Evolutionary conservation across 2,329 filamentous ascomycete genomes (phyloP), one percentile per base, ranked within the genome.

Genomic region (Ascomycota sp.): DNA sequence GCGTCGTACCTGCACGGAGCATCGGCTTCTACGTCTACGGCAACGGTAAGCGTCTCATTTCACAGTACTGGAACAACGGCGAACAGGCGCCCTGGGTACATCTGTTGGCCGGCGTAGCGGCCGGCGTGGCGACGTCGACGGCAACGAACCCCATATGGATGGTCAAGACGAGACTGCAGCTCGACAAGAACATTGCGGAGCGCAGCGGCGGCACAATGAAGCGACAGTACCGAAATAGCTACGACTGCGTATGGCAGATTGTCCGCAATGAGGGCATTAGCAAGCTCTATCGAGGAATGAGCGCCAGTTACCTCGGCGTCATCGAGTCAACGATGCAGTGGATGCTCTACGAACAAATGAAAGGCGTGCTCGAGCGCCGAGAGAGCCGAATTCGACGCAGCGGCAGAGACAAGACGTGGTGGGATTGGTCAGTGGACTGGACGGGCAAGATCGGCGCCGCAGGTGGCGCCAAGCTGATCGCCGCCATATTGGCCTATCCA

Each of bases 111-210:
- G 85, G 79, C 5, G 70, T 78, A 2, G 62, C 66, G 11, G 83
- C 85, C 1, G 85, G 85, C 2, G 68, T 94, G 26, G 74, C 75
- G 6, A 94, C 86, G 0, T 80, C 80, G 28, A 94, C 86, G 1
- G 80, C 77, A 15, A 95, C 85, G 23, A 94, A 94, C 52, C 85
- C 85, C 2, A 93, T 95, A 45, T 95, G 85, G 85, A 67, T 95
- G 37, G 72, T 95, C 46, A 95, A 95, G 63, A 95, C 85, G 25
- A 65, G 85, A 21, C 51, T 95, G 41, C 85, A 95, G 55, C 67
- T 95, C 22, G 85, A 95, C 57, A 91, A 85, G 58, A 80, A 79
- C 46, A 68, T 72, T 30, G 76, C 75, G 11, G 66, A 69, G 41
- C 57, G 65, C 37, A 58, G 64, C 34, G 66, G 57, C 19, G 62